A percentile compares a stretch with the other conserved stretches of the same genome.
These are phyloP conservation scores for Alternaria novae-zelandiae DNA, from an alignment of 2,329 filamentous ascomycete genomes.

Conservation along the genomic window DNA sequence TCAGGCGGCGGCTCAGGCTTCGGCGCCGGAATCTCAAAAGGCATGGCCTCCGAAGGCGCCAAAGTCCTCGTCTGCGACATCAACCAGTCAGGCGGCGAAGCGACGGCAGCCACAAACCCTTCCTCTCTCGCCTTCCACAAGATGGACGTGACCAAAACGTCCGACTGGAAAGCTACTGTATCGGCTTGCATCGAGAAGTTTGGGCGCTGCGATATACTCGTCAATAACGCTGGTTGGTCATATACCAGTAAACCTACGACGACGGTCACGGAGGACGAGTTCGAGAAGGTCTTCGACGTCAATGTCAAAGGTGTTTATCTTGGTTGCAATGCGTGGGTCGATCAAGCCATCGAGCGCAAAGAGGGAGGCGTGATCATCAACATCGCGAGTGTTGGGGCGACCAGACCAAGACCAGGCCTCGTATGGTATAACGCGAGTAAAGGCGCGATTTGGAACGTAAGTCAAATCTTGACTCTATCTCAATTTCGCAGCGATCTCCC, in stretches of 20 bases:
- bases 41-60: conserved; percentile 66
- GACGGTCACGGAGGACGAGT: conserved; percentile 70
- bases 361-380: conserved; percentile 68
- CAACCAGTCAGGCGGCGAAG: conserved; percentile 59
- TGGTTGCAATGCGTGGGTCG: conserved; percentile 65
- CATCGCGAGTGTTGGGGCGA: conserved; percentile 69
- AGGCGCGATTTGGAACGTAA: conserved; percentile 66
- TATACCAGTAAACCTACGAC: conserved; percentile 63
- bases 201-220: conserved; percentile 64
- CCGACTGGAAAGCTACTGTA: conserved; percentile 60
- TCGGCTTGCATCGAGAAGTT: conserved; percentile 60
- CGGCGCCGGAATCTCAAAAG: conserved; percentile 65
- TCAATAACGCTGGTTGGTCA: conserved; percentile 67
- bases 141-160: conserved; percentile 61
- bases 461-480: background rate
- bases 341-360: conserved; percentile 64
- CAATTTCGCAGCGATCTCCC: background rate
- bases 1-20: conserved; percentile 68
- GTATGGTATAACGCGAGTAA: conserved; percentile 77
- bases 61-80: conserved; percentile 69
- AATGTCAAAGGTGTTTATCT: conserved; percentile 73
- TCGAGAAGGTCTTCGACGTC: conserved; percentile 70
- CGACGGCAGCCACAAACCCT: conserved; percentile 54
- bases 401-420: conserved; percentile 66
- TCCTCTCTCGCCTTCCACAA: conserved; percentile 44